Evolutionary conservation across 495 filamentous ascomycete species (phyloP).

Genomic region (Pseudevernia furfuracea): DNA sequence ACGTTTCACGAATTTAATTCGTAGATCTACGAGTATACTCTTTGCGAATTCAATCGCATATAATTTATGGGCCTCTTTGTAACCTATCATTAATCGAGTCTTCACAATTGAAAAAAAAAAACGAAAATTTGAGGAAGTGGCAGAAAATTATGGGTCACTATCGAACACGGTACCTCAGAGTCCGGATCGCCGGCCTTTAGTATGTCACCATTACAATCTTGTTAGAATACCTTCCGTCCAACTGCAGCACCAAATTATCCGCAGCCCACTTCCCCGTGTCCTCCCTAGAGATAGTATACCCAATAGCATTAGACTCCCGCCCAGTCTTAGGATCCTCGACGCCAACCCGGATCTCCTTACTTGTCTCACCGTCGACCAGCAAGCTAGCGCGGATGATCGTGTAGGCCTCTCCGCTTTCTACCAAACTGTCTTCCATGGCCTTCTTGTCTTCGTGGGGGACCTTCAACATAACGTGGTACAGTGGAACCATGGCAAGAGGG

Average conservation of each 20-base stretch:
- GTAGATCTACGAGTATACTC: too few species aligned
- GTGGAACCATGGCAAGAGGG: not conserved
- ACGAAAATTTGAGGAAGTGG: too few species aligned
- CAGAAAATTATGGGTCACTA: too few species aligned
- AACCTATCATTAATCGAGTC: too few species aligned
- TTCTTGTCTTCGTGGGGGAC: slow-evolving; percentile 7
- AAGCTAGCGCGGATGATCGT: slow-evolving; percentile 7
- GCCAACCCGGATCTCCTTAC: slow-evolving; percentile 4
- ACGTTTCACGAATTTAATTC: too few species aligned
- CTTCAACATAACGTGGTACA: slow-evolving; percentile 5
- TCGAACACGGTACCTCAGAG: not conserved
- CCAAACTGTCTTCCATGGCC: slow-evolving; percentile 4
- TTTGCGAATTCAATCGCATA: too few species aligned
- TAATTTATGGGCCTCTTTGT: too few species aligned
- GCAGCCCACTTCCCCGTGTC: slow-evolving; percentile 14
- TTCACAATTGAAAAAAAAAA: too few species aligned
- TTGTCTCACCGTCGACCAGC: slow-evolving; percentile 3
- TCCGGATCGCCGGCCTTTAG: not conserved
- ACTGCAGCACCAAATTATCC: not conserved
- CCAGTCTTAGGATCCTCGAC: slow-evolving; percentile 7
- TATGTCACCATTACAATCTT: slow-evolving; percentile 11
- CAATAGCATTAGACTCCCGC: slow-evolving; percentile 8
- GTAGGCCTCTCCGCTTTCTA: slow-evolving; percentile 8
- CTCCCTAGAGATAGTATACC: slow-evolving; percentile 12
- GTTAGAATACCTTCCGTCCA: not conserved